Evolutionary conservation across 495 filamentous ascomycete species (phyloP).

Genomic region (Hypoxylon lienhwacheense): DNA sequence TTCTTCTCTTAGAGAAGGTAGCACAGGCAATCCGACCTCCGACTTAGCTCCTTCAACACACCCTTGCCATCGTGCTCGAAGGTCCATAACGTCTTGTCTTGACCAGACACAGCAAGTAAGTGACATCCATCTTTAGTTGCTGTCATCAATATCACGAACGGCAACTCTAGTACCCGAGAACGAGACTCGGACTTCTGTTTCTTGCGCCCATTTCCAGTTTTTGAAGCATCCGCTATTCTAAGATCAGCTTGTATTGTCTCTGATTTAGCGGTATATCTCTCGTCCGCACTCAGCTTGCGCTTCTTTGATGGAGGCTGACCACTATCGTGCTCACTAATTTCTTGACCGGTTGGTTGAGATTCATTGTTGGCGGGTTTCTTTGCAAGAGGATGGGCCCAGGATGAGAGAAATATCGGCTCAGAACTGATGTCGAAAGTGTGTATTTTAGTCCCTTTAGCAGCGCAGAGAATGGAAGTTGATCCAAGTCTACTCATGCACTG

Average conservation of each 20-base stretch:
- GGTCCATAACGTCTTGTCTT: slow-evolving; percentile 88
- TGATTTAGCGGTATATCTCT: slow-evolving; percentile 16
- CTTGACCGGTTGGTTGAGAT: slow-evolving; percentile 20
- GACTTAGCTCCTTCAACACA: slow-evolving; percentile 66
- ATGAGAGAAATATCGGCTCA: slow-evolving; percentile 51
- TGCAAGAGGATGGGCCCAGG: slow-evolving; percentile 49
- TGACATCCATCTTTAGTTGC: slow-evolving; percentile 62
- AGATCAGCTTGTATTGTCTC: slow-evolving; percentile 11
- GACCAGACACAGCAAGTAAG: slow-evolving; percentile 75
- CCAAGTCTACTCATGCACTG: slow-evolving; percentile 41
- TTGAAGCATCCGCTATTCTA: slow-evolving; percentile 2
- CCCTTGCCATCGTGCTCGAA: slow-evolving; percentile 66
- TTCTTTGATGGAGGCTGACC: slow-evolving; percentile 34
- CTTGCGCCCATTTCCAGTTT: slow-evolving; percentile 13
- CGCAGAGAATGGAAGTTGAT: slow-evolving; percentile 52
- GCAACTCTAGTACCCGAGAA: slow-evolving; percentile 36
- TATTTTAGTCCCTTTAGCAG: slow-evolving; percentile 58
- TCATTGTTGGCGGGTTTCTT: slow-evolving; percentile 19
- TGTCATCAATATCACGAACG: slow-evolving; percentile 60
- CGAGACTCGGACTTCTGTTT: slow-evolving; percentile 22
- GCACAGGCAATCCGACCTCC: slow-evolving; percentile 58
- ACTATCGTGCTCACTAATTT: slow-evolving; percentile 27
- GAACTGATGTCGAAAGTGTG: slow-evolving; percentile 51
- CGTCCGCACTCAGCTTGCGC: slow-evolving; percentile 36
- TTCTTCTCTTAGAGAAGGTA: neutral